Base-by-base conservation (phyloP, 164 flowering plant genomes). In the Macadamia tetraphylla region DNA sequence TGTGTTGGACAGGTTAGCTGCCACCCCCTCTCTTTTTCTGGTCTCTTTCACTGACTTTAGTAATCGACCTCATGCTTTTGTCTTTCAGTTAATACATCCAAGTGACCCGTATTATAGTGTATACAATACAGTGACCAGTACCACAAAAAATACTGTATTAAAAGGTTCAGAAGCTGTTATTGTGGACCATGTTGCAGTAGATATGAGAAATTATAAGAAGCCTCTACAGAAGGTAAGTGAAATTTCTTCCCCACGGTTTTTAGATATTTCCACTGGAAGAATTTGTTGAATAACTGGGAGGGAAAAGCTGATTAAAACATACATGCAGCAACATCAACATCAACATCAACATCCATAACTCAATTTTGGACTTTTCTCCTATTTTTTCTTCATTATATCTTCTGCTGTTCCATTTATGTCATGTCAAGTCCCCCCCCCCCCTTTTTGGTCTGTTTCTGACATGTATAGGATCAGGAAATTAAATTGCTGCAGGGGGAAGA, bases 121-220 rank as follows among this genome's bases (percentile, higher is more conserved):
- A 55, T 76, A 80, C 55, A 73, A 90, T 71, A 83, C 80, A 15
- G 70, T 75, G 7, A 84, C 78, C 11, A 67, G 63, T 75, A 23
- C 74, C 42, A 70, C 72, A 40, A 71, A 65, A 32, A 7, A 62
- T 8, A 58, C 13, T 32, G 73, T 48, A 52, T 72, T 85, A 9
- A 88, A 90, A 78, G 90, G 97, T 70, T 78, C 97, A 30, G 98
- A 92, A 61, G 77, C 92, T 63, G 90, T 69, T 44, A 15, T 67
- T 71, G 86, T 94, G 63, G 98, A 94, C 81, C 87, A 83, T 72
- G 98, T 92, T 61, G 81, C 88, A 42, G 78, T 91, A 75, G 97
- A 89, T 82, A 86, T 67, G 60, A 81, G 83, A 75, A 78, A 68
- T 63, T 29, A 46, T 69, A 83, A 84, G 74, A 81, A 83, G 49